A percentile compares a stretch with the other conserved stretches of the same genome.
Conservation (phyloP, 2,329 filamentous ascomycete genomes). For the Pseudogymnoascus sp. region DNA sequence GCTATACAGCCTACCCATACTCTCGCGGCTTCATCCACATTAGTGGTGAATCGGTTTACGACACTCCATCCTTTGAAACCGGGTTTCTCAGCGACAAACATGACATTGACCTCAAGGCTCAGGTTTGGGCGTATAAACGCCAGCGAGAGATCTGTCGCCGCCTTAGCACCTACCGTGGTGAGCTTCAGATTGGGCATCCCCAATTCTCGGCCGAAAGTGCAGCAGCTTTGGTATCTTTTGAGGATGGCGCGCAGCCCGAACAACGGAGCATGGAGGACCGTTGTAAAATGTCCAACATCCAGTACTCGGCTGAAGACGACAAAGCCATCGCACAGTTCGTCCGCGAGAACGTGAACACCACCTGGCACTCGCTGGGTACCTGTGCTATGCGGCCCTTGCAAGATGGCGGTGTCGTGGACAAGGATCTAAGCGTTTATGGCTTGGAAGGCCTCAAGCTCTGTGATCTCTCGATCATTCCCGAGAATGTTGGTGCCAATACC, state of each 20-base stretch:
- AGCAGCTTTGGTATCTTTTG: conserved; percentile 29
- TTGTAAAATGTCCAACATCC: conserved; percentile 10
- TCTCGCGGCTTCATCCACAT: conserved; percentile 57
- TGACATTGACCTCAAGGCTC: conserved; percentile 44
- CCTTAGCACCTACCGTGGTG: conserved; percentile 42
- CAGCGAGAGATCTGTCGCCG: conserved; percentile 53
- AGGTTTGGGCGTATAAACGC: conserved; percentile 57
- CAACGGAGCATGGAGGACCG: conserved; percentile 15
- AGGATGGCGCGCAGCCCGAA: conserved; percentile 17
- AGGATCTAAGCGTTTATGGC: conserved; percentile 27
- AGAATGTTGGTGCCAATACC: conserved; percentile 36
- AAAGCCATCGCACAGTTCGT: conserved; percentile 30
- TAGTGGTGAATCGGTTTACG: conserved; percentile 35
- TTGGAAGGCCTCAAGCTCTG: conserved; percentile 29
- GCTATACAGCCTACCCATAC: conserved; percentile 52
- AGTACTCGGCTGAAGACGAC: conserved; percentile 5
- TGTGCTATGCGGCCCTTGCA: conserved; percentile 27
- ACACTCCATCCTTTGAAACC: conserved; percentile 39
- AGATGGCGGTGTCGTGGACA: conserved; percentile 27
- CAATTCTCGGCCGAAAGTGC: conserved; percentile 35
- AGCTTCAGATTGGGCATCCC: conserved; percentile 36
- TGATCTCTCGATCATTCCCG: conserved; percentile 28
- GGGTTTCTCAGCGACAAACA: conserved; percentile 48
- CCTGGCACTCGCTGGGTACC: conserved; percentile 29
- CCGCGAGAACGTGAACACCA: conserved; percentile 26